Evolutionary conservation across 139 green algal genomes (phyloP).

Genomic region (Chlorella sp.): DNA sequence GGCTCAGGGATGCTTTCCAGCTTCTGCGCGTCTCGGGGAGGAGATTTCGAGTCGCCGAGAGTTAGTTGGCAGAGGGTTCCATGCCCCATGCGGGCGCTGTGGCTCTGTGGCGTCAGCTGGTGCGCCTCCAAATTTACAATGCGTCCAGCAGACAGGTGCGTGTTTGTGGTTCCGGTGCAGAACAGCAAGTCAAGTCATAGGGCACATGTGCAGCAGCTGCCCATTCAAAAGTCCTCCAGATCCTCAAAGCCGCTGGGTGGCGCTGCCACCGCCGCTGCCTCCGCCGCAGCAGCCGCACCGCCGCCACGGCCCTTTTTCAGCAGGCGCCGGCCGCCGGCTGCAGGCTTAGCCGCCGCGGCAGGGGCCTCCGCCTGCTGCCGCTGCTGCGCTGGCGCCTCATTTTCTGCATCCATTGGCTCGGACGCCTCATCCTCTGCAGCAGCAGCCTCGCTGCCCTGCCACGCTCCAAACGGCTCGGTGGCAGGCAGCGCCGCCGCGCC

Average conservation of each 20-base stretch:
- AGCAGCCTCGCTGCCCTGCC: background rate
- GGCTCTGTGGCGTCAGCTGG: too few species aligned
- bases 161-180: too few species aligned
- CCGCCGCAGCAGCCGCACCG: background rate
- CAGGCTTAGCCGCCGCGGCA: background rate
- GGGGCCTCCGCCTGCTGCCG: background rate
- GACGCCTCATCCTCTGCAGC: background rate
- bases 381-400: background rate
- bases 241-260: background rate
- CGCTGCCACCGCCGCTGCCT: background rate
- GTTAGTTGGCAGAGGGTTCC: too few species aligned
- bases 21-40: too few species aligned
- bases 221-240: constrained; percentile 9
- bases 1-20: too few species aligned
- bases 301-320: background rate
- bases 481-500: background rate
- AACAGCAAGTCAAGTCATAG: too few species aligned
- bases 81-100: too few species aligned
- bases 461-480: background rate
- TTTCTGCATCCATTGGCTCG: background rate
- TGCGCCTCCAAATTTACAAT: too few species aligned
- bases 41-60: too few species aligned
- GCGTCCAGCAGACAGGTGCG: too few species aligned
- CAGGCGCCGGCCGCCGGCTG: background rate
- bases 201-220: background rate